A percentile compares a stretch with the other conserved stretches of the same genome.
Conservation (phyloP, 2,329 filamentous ascomycete genomes). For the Mycosphaerella arachidis region DNA sequence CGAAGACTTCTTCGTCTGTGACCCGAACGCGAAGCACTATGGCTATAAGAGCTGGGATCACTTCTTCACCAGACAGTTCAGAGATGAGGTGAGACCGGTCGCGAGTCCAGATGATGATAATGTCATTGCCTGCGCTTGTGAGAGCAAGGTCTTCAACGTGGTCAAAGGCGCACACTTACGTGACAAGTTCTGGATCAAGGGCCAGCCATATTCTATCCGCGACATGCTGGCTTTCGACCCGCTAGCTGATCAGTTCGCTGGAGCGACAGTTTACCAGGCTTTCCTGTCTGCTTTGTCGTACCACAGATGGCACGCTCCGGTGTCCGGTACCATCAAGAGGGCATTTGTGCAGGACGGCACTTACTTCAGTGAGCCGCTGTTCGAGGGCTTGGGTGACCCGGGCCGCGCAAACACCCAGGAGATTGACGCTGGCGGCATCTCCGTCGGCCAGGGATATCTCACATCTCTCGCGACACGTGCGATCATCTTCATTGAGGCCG, state of each 20-base stretch:
- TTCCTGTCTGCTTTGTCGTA: constrained; percentile 65
- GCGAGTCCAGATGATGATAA: constrained; percentile 51
- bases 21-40: constrained; percentile 50
- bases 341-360: constrained; percentile 59
- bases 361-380: constrained; percentile 61
- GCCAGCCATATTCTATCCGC: constrained; percentile 58
- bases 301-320: constrained; percentile 68
- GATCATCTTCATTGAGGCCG: constrained; percentile 66
- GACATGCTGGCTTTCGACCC: constrained; percentile 51
- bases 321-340: constrained; percentile 57
- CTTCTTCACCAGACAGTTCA: constrained; percentile 62
- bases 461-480: constrained; percentile 64
- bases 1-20: constrained; percentile 58
- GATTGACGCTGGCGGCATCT: constrained; percentile 44
- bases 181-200: constrained; percentile 65
- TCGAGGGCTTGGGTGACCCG: constrained; percentile 42
- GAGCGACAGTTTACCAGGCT: constrained; percentile 66
- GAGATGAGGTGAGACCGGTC: constrained; percentile 55
- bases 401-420: constrained; percentile 27
- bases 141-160: constrained; percentile 56
- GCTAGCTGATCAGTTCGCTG: constrained; percentile 52
- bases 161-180: constrained; percentile 49
- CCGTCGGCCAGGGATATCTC: constrained; percentile 58
- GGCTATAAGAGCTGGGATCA: constrained; percentile 66
- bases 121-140: constrained; percentile 61